phyloP scores from a whole-genome alignment of 2,329 filamentous ascomycete species.

The Pyrenochaeta sp. region DNA sequence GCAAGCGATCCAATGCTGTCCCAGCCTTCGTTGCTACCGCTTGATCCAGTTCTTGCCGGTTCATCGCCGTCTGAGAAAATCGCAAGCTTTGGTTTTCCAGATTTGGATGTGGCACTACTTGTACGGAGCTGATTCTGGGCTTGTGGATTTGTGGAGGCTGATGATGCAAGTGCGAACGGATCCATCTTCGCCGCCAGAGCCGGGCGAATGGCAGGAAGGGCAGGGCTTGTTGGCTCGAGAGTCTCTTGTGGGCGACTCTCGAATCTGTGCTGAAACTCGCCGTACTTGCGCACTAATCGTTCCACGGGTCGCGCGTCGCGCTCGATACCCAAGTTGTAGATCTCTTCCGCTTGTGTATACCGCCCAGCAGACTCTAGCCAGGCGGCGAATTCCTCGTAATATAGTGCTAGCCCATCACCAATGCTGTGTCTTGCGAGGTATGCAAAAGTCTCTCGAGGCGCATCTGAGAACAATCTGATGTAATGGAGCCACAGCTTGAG shows the following conservation, averaged over 20 bases:
- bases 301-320: slow-evolving; percentile 83
- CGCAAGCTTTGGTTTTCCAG: slow-evolving; percentile 80
- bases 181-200: slow-evolving; percentile 86
- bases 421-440: slow-evolving; percentile 89
- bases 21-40: slow-evolving; percentile 77
- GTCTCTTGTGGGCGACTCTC: slow-evolving; percentile 69
- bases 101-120: slow-evolving; percentile 63
- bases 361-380: slow-evolving; percentile 87
- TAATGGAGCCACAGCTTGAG: slow-evolving; percentile 94
- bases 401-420: slow-evolving; percentile 85
- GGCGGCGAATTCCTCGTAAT: slow-evolving; percentile 95
- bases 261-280: slow-evolving; percentile 84
- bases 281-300: slow-evolving; percentile 85
- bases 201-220: slow-evolving; percentile 80
- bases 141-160: slow-evolving; percentile 69
- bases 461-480: slow-evolving; percentile 88
- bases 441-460: slow-evolving; percentile 90
- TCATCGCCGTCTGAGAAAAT: slow-evolving; percentile 85
- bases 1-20: slow-evolving; percentile 86
- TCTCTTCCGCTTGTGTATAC: slow-evolving; percentile 91
- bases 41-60: slow-evolving; percentile 60
- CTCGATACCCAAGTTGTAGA: slow-evolving; percentile 89
- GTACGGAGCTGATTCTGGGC: slow-evolving; percentile 56
- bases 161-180: slow-evolving; percentile 67
- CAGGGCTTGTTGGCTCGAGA: slow-evolving; percentile 80